Percentiles rank a stretch among this genome's conserved stretches.
These are phyloP conservation scores for Sonneratia alba DNA, from an alignment of 345 rosid species.

Conservation along the genomic window DNA sequence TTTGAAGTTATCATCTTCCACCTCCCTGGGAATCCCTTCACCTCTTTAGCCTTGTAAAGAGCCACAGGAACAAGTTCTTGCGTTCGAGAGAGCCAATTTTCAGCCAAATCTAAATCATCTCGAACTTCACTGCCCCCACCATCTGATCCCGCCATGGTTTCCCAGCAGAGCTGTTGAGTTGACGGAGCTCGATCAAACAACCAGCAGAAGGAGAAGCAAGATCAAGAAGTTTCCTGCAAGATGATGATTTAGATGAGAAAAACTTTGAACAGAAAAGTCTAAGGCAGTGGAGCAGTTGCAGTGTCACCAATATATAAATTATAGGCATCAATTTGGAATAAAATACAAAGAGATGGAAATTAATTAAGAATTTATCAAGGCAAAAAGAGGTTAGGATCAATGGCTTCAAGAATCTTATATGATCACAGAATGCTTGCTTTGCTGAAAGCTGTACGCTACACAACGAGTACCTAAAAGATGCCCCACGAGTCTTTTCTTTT, in stretches of 20 bases:
- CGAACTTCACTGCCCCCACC: slow-evolving; percentile 22
- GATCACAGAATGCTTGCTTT: slow-evolving; percentile 37
- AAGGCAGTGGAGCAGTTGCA: slow-evolving; percentile 66
- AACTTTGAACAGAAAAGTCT: slow-evolving; percentile 23
- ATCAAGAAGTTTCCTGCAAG: slow-evolving; percentile 13
- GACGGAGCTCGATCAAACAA: slow-evolving; percentile 19
- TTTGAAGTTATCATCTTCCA: slow-evolving; percentile 83
- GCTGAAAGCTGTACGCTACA: slow-evolving; percentile 41
- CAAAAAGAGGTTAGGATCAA: not conserved
- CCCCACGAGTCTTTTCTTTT: slow-evolving; percentile 38
- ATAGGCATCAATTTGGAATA: slow-evolving; percentile 18
- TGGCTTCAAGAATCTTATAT: slow-evolving; percentile 42
- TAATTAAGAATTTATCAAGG: slow-evolving; percentile 15
- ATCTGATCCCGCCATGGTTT: slow-evolving; percentile 37
- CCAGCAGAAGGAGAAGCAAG: slow-evolving; percentile 11
- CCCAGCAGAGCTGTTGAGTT: slow-evolving; percentile 6
- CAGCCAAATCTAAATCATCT: slow-evolving; percentile 33
- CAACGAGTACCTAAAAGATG: slow-evolving; percentile 24
- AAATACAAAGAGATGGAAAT: slow-evolving; percentile 22
- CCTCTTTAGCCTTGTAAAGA: slow-evolving; percentile 44
- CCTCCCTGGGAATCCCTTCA: slow-evolving; percentile 60
- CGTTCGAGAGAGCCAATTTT: slow-evolving; percentile 61
- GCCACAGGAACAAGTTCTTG: slow-evolving; percentile 70
- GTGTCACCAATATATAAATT: slow-evolving; percentile 26
- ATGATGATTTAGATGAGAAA: slow-evolving; percentile 20